A percentile compares a stretch with the other conserved stretches of the same genome.
Conservation (phyloP, 345 rosid genomes). For the Excoecaria agallocha region DNA sequence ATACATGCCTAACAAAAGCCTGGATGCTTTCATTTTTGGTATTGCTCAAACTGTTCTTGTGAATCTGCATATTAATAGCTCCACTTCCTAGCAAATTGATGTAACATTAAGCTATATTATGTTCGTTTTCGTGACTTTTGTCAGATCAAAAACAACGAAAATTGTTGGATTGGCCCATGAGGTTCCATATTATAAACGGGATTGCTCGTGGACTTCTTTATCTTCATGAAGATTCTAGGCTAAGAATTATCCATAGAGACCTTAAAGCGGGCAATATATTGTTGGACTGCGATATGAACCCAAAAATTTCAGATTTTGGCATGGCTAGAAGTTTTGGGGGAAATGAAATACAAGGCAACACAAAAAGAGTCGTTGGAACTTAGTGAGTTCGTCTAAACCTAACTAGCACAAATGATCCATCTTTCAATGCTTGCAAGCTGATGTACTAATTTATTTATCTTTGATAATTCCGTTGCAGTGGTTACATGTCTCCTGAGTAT, state of each 20-base stretch:
- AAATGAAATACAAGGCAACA: conserved; percentile 31
- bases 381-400: conserved; percentile 31
- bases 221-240: conserved; percentile 44
- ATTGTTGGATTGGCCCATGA: conserved; percentile 32
- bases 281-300: conserved; percentile 36
- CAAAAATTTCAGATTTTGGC: conserved; percentile 44
- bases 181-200: conserved; percentile 35
- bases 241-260: conserved; percentile 37
- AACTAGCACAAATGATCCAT: background rate
- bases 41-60: background rate
- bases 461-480: conserved; percentile 14
- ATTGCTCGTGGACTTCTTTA: conserved; percentile 43
- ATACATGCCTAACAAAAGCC: conserved; percentile 33
- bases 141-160: conserved; percentile 23
- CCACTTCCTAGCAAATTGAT: background rate
- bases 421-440: no score
- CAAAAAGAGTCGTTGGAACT: conserved; percentile 48
- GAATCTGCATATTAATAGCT: no score
- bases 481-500: conserved; percentile 43
- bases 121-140: background rate
- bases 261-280: conserved; percentile 37
- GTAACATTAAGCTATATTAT: background rate
- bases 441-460: background rate
- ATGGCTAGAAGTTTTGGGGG: conserved; percentile 38
- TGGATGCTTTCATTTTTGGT: conserved; percentile 31